Percentiles rank a stretch among this genome's conserved stretches.
These are phyloP conservation scores for Porodaedalea pini DNA, from an alignment of 1,284 basidiomycete species.

Conservation along the genomic window DNA sequence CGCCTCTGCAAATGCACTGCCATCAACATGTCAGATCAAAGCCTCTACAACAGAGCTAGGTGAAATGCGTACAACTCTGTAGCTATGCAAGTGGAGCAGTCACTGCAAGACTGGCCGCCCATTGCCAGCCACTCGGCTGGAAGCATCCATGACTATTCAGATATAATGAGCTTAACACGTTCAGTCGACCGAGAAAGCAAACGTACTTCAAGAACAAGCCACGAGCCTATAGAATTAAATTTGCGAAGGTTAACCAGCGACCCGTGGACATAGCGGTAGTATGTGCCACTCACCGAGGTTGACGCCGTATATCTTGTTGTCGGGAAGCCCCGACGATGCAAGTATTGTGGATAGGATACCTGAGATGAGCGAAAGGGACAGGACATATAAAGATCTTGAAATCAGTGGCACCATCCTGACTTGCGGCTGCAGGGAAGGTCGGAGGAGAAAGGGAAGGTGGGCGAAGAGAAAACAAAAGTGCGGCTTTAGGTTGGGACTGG, in stretches of 20 bases:
- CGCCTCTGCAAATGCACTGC: slow-evolving; percentile 54
- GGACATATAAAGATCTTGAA: background rate
- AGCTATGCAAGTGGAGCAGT: slow-evolving; percentile 54
- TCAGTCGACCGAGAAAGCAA: background rate
- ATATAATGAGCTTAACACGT: background rate
- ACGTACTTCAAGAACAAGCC: slow-evolving; percentile 49
- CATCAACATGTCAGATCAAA: slow-evolving; percentile 4
- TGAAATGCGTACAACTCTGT: slow-evolving; percentile 51
- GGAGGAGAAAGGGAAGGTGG: background rate
- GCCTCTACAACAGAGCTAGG: background rate
- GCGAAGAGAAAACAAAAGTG: background rate
- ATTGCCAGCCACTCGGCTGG: slow-evolving; percentile 63
- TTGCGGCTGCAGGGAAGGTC: background rate
- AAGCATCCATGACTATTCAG: slow-evolving; percentile 56
- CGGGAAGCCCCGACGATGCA: background rate
- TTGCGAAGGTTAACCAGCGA: background rate
- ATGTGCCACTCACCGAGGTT: slow-evolving; percentile 60
- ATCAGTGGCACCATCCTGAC: background rate
- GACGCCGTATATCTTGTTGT: slow-evolving; percentile 64
- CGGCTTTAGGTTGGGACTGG: too few species aligned
- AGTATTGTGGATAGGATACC: background rate
- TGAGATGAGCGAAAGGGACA: background rate
- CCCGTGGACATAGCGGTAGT: background rate
- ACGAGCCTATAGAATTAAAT: slow-evolving; percentile 22
- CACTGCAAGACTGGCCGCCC: slow-evolving; percentile 55